Conservation (phyloP, 2,329 filamentous ascomycete species). For the Neonectria neomacrospora region DNA sequence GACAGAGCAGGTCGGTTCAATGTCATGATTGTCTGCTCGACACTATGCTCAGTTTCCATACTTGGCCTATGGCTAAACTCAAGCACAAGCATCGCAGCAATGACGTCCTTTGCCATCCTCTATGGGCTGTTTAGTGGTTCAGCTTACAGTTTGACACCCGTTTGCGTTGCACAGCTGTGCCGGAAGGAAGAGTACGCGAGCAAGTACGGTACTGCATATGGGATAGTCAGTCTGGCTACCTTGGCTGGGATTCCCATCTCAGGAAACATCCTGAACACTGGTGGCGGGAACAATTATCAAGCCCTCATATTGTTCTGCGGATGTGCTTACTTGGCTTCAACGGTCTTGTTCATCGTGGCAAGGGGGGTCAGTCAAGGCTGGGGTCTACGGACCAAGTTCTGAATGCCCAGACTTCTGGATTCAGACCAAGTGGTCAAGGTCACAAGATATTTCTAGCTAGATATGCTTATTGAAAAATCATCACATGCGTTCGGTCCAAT, state of each 20-base stretch:
- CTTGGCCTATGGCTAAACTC: constrained; percentile 25
- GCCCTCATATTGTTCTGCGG: constrained; percentile 27
- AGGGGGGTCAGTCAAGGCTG: constrained; percentile 20
- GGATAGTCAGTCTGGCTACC: constrained; percentile 29
- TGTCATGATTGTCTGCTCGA: constrained; percentile 15
- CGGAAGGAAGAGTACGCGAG: constrained; percentile 26
- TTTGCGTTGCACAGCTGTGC: constrained; percentile 28
- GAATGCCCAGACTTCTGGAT: too few species aligned
- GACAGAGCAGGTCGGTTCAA: constrained; percentile 23
- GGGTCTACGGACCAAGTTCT: constrained; percentile 2
- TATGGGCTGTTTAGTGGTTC: constrained; percentile 23
- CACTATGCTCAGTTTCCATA: constrained; percentile 12
- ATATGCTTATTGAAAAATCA: too few species aligned
- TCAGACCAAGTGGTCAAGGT: too few species aligned
- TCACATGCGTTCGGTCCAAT: neutral
- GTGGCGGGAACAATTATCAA: constrained; percentile 18
- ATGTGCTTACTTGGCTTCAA: constrained; percentile 21
- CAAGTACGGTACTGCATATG: constrained; percentile 29
- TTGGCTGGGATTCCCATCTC: constrained; percentile 27
- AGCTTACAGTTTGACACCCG: constrained; percentile 24
- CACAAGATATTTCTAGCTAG: too few species aligned
- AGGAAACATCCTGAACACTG: constrained; percentile 9
- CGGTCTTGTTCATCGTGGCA: constrained; percentile 20
- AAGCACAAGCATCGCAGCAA: neutral
- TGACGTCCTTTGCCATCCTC: constrained; percentile 7